A percentile compares a stretch with the other conserved stretches of the same genome.
phyloP scores from a whole-genome alignment of 2,329 filamentous ascomycete species.

The Calycina marina region DNA sequence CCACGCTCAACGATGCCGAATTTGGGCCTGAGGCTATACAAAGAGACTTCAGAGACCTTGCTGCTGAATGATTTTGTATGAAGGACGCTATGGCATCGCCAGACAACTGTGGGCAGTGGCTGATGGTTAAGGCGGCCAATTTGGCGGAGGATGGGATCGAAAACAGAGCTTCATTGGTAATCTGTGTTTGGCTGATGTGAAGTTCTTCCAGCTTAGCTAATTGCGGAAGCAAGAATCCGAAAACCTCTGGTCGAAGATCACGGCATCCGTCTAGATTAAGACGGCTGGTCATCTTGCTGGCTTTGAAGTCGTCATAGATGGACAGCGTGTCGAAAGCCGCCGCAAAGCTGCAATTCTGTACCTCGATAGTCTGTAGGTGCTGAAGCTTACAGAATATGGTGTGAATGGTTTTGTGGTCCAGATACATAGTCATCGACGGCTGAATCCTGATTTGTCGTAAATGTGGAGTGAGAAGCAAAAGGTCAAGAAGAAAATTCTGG shows the following conservation, averaged over 20 bases:
- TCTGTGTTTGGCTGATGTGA: constrained; percentile 57
- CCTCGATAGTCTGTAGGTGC: constrained; percentile 2
- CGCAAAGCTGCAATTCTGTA: constrained; percentile 3
- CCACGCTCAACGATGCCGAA: background rate
- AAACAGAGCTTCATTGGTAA: constrained; percentile 53
- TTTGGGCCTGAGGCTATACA: background rate
- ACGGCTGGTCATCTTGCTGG: background rate
- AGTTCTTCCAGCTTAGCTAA: constrained; percentile 54
- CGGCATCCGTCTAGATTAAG: background rate
- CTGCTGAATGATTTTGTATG: constrained; percentile 38
- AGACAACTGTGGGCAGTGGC: constrained; percentile 55
- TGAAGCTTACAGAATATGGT: constrained; percentile 24
- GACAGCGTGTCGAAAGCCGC: background rate
- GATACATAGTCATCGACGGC: constrained; percentile 49
- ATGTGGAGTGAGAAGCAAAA: constrained; percentile 37
- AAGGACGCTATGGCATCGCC: constrained; percentile 54
- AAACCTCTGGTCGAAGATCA: background rate
- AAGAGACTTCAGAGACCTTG: constrained; percentile 3
- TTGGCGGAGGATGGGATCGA: constrained; percentile 53
- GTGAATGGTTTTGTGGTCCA: constrained; percentile 22
- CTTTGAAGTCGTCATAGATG: background rate
- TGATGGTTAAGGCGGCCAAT: constrained; percentile 60
- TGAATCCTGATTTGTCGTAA: constrained; percentile 62
- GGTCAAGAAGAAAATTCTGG: constrained; percentile 31
- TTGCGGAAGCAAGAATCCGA: constrained; percentile 43